Percentiles rank a stretch among this genome's conserved stretches.
Conservation (phyloP, 805 yeast species). For the Cyberlindnera misumaiensis region DNA sequence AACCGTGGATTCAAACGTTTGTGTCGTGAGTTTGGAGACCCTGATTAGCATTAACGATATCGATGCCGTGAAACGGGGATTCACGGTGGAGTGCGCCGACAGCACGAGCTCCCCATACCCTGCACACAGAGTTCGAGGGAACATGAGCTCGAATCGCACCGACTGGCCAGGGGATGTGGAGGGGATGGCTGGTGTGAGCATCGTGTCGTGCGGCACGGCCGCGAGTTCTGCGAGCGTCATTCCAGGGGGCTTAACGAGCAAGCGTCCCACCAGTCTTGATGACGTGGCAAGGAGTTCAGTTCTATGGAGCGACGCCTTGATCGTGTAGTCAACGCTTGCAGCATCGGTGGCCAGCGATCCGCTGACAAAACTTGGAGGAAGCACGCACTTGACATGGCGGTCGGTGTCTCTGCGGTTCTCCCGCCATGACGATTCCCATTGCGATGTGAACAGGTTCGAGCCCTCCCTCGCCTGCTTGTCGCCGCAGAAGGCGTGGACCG, state of each 20-base stretch:
- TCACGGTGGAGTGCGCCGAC: too few species aligned
- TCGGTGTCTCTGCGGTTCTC: constrained; percentile 2
- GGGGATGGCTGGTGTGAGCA: too few species aligned
- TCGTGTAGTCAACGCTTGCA: constrained; percentile 2
- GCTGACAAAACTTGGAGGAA: background rate
- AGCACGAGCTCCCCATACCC: too few species aligned
- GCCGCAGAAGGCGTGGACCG: constrained; percentile 27
- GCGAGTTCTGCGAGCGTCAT: constrained; percentile 2
- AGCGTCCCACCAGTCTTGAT: constrained; percentile 4
- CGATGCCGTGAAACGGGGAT: too few species aligned
- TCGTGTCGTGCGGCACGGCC: background rate
- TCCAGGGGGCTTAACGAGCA: constrained; percentile 7
- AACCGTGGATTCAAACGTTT: too few species aligned
- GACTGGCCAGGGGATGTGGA: too few species aligned
- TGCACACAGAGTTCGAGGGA: too few species aligned
- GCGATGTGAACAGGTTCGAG: constrained; percentile 12
- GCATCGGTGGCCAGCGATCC: background rate
- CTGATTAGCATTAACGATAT: too few species aligned
- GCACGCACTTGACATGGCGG: background rate
- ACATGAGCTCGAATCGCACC: too few species aligned
- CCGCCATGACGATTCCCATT: constrained; percentile 11
- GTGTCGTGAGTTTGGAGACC: too few species aligned
- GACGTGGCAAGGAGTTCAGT: constrained; percentile 8
- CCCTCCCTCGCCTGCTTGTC: constrained; percentile 5
- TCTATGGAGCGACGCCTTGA: constrained; percentile 10